Evolutionary conservation across 208 protist genomes (phyloP), one percentile per base, ranked within the genome.

Genomic region (Trypanosoma theileri): DNA sequence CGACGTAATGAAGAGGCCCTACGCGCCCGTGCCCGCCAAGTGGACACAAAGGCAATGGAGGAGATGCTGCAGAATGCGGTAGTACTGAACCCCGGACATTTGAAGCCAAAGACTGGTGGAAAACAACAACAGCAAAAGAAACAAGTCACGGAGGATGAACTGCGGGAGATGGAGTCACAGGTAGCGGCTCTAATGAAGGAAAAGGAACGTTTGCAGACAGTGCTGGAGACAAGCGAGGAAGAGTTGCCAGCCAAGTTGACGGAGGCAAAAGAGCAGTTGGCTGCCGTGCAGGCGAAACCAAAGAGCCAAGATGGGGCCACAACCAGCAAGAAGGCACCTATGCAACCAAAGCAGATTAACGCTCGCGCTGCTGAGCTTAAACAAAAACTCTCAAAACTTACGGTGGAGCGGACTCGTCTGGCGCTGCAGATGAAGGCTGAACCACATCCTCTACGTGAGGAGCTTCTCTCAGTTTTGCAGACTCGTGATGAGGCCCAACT

Each of bases 401-500:
- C 76, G 19, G 80, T 83, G 75, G 86, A 93, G 16, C 75, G 78
- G 42, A 88, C 86, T 61, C 86, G 86, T 44, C 62, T 91, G 46
- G 79, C 83, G 22, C 63, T 95, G 68, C 86, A 93, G 71, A 69
- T 95, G 60, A 95, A 93, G 75, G 72, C 89, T 42, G 82, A 92
- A 64, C 63, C 82, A 12, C 81, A 81, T 59, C 66, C 76, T 13
- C 35, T 71, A 24, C 82, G 79, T 46, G 77, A 86, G 28, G 86
- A 91, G 70, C 69, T 93, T 9, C 16, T 92, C 16, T 55, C 65
- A 31, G 65, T 86, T 46, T 59, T 92, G 57, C 66, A 83, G 68
- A 45, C 85, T 71, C 76, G 81, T 22, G 89, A 91, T 59, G 66
- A 73, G 48, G 62, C 85, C n/a, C 55, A 66, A 44, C 53, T 90